phyloP scores from a whole-genome alignment of 768 basidiomycete species.

The Mycena kentingensis region DNA sequence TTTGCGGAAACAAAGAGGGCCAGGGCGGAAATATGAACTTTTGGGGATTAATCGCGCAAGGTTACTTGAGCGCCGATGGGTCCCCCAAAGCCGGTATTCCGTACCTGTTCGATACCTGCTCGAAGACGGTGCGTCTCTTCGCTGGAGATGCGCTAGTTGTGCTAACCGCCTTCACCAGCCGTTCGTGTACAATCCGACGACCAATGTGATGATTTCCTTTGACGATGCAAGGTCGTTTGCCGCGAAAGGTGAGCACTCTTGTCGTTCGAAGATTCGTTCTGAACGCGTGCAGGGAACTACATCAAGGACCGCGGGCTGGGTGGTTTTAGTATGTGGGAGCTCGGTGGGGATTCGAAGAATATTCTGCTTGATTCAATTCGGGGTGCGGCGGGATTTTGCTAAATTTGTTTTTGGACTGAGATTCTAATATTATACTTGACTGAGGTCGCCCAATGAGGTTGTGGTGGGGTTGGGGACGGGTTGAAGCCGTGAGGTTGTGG shows the following conservation, averaged over 20 bases:
- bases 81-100: constrained; percentile 49
- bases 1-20: constrained; percentile 45
- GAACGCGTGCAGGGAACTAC: no score
- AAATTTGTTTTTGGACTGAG: not conserved
- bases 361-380: constrained; percentile 17
- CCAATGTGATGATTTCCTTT: constrained; percentile 63
- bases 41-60: constrained; percentile 55
- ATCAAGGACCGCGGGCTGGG: constrained; percentile 53
- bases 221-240: constrained; percentile 66
- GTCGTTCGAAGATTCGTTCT: no score
- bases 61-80: constrained; percentile 54
- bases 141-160: not conserved
- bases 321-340: constrained; percentile 66
- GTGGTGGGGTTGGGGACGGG: not conserved
- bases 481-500: not conserved
- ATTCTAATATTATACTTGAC: no score
- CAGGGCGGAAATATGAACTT: constrained; percentile 61
- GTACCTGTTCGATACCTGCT: constrained; percentile 66
- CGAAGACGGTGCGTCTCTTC: constrained; percentile 64
- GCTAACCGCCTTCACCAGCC: constrained; percentile 43
- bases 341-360: constrained; percentile 9
- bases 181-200: constrained; percentile 60
- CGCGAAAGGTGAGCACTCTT: constrained; percentile 59
- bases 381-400: constrained; percentile 9
- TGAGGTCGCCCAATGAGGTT: not conserved